Evolutionary conservation across 768 basidiomycete species (phyloP).

Genomic region (Neoboletus brunneissimus): DNA sequence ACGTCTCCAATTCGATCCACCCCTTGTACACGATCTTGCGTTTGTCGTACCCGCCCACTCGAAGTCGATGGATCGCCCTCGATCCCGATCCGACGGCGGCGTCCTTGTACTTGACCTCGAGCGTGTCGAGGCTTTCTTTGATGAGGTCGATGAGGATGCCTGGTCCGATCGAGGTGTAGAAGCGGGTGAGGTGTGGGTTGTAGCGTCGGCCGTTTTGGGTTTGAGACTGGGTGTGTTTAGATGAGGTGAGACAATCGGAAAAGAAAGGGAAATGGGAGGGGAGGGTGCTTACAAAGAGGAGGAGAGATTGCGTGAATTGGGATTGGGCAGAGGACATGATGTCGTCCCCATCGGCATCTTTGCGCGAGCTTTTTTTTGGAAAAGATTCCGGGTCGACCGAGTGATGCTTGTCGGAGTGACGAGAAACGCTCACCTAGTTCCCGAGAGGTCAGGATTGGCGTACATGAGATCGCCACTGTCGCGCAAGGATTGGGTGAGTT

Average conservation of each 20-base stretch:
- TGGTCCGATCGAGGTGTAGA: constrained; percentile 65
- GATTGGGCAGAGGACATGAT: constrained; percentile 60
- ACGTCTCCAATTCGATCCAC: constrained; percentile 69
- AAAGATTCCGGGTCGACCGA: neutral
- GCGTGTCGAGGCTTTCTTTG: constrained; percentile 46
- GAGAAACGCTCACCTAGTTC: constrained; percentile 29
- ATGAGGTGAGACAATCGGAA: neutral
- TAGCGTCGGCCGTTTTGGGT: constrained; percentile 74
- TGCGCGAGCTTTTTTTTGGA: constrained; percentile 10
- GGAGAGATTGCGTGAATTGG: constrained; percentile 77
- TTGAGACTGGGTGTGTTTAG: constrained; percentile 56
- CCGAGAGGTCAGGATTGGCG: constrained; percentile 53
- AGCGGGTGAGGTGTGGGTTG: constrained; percentile 74
- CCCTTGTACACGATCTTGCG: constrained; percentile 68
- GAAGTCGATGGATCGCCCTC: constrained; percentile 35
- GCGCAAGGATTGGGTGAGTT: constrained; percentile 65
- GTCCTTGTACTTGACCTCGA: constrained; percentile 51
- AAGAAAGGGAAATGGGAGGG: too few species aligned
- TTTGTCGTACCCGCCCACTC: constrained; percentile 68
- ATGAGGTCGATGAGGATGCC: constrained; percentile 51
- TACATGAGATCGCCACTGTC: constrained; percentile 72
- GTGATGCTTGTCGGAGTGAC: neutral
- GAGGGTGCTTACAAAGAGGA: constrained; percentile 70
- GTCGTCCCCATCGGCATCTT: constrained; percentile 56
- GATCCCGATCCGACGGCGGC: constrained; percentile 26